Evolutionary conservation across 2,329 filamentous ascomycete species (phyloP).

Genomic region (Grosmannia huntii): DNA sequence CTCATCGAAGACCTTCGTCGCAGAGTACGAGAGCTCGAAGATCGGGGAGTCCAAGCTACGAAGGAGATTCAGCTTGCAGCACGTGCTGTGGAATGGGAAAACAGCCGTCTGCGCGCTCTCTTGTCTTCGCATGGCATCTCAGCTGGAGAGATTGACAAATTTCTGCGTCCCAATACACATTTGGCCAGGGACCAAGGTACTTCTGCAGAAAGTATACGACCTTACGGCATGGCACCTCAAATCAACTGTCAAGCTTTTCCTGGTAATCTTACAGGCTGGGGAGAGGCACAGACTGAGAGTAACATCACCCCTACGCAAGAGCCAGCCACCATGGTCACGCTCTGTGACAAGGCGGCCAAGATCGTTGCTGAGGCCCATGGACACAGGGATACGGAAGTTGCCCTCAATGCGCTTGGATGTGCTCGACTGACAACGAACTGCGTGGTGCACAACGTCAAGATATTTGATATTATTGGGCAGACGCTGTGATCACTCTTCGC

Average conservation of each 20-base stretch:
- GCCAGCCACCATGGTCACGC: not conserved
- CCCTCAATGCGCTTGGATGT: slow-evolving; percentile 13
- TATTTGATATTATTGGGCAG: not conserved
- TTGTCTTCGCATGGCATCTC: slow-evolving; percentile 5
- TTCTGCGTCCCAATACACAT: not conserved
- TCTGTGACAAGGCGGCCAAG: not conserved
- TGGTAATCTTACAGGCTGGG: no score
- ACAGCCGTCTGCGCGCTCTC: slow-evolving; percentile 27
- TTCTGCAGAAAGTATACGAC: not conserved
- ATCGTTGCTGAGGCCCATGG: not conserved
- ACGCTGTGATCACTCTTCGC: no score
- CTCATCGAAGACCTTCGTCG: slow-evolving; percentile 34
- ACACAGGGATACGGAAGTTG: not conserved
- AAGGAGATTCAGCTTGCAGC: slow-evolving; percentile 41
- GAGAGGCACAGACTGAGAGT: not conserved
- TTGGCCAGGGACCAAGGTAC: no score
- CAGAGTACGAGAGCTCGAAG: slow-evolving; percentile 33
- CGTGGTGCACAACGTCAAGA: slow-evolving; percentile 15
- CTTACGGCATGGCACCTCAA: no score
- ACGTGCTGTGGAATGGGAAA: slow-evolving; percentile 34
- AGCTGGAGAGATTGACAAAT: not conserved
- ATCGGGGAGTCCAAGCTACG: slow-evolving; percentile 33
- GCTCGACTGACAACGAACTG: slow-evolving; percentile 12
- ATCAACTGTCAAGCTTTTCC: no score
- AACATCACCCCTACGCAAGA: not conserved